A percentile compares a stretch with the other conserved stretches of the same genome.
phyloP scores from a whole-genome alignment of 176 grass and related monocot species.

The Oryza glaberrima region DNA sequence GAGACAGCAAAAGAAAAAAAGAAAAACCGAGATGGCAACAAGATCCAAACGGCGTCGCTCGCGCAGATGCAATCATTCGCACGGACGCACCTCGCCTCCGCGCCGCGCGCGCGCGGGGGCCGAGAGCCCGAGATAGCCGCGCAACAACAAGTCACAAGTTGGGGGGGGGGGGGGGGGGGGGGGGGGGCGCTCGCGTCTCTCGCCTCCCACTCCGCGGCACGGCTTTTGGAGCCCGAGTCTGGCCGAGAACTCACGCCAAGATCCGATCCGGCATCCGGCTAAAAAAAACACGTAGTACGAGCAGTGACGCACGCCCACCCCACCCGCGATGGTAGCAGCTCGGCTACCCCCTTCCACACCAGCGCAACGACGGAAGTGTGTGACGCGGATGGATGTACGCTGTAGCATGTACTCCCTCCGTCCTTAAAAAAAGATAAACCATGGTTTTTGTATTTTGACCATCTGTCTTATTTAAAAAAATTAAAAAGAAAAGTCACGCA shows the following conservation, averaged over 20 bases:
- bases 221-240: conserved; percentile 39
- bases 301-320: background rate
- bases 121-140: too few relatives aligned
- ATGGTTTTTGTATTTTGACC: too few relatives aligned
- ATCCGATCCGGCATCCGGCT: conserved; percentile 55
- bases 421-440: too few relatives aligned
- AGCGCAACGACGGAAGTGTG: background rate
- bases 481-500: too few relatives aligned
- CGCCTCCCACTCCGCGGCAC: conserved; percentile 13
- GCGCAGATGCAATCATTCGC: conserved; percentile 40
- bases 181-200: background rate
- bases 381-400: background rate
- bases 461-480: too few relatives aligned
- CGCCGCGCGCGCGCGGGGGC: too few relatives aligned
- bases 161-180: too few relatives aligned
- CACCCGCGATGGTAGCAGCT: background rate
- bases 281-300: background rate
- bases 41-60: background rate
- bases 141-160: background rate
- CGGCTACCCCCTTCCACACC: background rate
- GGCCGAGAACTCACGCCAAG: conserved; percentile 41
- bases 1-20: background rate
- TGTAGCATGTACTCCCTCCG: too few relatives aligned
- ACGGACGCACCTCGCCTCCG: background rate
- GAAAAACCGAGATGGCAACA: background rate